Percentiles rank a stretch among this genome's conserved stretches.
Conservation (phyloP, 2,329 filamentous ascomycete genomes). For the Graphilbum sp. region DNA sequence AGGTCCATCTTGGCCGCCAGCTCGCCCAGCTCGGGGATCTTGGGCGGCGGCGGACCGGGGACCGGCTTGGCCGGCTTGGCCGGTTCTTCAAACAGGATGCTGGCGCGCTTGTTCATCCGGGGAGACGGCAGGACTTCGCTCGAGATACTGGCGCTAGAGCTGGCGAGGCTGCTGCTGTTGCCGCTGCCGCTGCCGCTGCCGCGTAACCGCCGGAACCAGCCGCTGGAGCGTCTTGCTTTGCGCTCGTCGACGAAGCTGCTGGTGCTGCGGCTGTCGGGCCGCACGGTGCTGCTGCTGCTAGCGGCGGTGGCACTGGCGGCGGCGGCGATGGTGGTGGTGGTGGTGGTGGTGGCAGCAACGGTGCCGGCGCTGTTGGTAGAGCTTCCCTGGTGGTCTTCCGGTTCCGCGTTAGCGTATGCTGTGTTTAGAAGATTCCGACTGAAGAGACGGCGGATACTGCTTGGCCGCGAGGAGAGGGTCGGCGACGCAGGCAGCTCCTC, state of each 20-base stretch:
- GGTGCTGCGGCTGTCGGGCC: slow-evolving; percentile 34
- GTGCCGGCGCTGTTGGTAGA: background rate
- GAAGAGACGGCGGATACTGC: slow-evolving; percentile 40
- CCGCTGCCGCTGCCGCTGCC: slow-evolving; percentile 17
- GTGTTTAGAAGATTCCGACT: slow-evolving; percentile 38
- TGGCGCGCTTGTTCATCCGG: slow-evolving; percentile 23
- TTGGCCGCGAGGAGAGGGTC: slow-evolving; percentile 31
- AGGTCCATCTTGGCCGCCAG: slow-evolving; percentile 32
- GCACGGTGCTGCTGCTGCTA: slow-evolving; percentile 17
- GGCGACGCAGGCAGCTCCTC: slow-evolving; percentile 37
- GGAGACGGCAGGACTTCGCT: slow-evolving; percentile 13
- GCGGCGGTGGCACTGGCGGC: slow-evolving; percentile 5
- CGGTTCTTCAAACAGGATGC: slow-evolving; percentile 23
- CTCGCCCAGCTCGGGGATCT: slow-evolving; percentile 41
- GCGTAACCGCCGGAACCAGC: slow-evolving; percentile 41
- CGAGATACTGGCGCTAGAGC: slow-evolving; percentile 4
- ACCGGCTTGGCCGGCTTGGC: slow-evolving; percentile 14
- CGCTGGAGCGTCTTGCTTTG: slow-evolving; percentile 38
- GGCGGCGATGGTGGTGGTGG: background rate
- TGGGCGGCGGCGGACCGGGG: slow-evolving; percentile 39
- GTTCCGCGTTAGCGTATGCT: slow-evolving; percentile 32
- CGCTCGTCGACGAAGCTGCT: slow-evolving; percentile 32
- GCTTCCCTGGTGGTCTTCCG: slow-evolving; percentile 15
- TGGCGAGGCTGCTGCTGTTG: slow-evolving; percentile 6
- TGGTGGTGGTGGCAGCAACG: background rate